Conservation (phyloP, 768 basidiomycete species). For the Tephrocybe sp. region DNA sequence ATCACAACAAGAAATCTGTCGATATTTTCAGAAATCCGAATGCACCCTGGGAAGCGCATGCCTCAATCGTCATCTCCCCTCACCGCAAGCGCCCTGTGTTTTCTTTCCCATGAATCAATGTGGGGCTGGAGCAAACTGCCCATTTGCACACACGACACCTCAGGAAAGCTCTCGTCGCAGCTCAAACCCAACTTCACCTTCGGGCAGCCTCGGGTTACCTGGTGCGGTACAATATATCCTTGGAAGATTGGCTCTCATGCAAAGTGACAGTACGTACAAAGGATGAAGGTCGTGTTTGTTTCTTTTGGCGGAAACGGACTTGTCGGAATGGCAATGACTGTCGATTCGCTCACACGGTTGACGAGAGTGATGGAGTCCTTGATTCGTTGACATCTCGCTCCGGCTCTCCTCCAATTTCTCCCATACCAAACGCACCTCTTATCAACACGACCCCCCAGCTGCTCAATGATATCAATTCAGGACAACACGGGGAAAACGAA, state of each 20-base stretch:
- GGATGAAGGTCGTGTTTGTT: conserved; percentile 3
- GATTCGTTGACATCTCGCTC: background rate
- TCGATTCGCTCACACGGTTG: conserved; percentile 7
- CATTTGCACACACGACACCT: conserved; percentile 11
- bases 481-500: too few relatives aligned
- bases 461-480: background rate
- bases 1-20: conserved; percentile 5
- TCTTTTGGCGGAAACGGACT: conserved; percentile 8
- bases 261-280: background rate
- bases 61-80: conserved; percentile 10
- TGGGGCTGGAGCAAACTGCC: conserved; percentile 14
- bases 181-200: too few relatives aligned
- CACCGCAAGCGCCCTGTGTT: conserved; percentile 11
- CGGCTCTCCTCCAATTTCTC: background rate
- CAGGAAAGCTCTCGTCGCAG: too few relatives aligned
- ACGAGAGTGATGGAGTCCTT: background rate
- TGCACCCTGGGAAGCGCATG: conserved; percentile 13
- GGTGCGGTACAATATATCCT: too few relatives aligned
- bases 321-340: conserved; percentile 13
- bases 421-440: background rate
- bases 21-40: conserved; percentile 9
- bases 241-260: too few relatives aligned
- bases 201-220: too few relatives aligned
- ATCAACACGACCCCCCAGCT: background rate
- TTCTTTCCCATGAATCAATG: conserved; percentile 17